Evolutionary conservation across 768 basidiomycete species (phyloP).

Genomic region (Coprinopsis marcescibilis): DNA sequence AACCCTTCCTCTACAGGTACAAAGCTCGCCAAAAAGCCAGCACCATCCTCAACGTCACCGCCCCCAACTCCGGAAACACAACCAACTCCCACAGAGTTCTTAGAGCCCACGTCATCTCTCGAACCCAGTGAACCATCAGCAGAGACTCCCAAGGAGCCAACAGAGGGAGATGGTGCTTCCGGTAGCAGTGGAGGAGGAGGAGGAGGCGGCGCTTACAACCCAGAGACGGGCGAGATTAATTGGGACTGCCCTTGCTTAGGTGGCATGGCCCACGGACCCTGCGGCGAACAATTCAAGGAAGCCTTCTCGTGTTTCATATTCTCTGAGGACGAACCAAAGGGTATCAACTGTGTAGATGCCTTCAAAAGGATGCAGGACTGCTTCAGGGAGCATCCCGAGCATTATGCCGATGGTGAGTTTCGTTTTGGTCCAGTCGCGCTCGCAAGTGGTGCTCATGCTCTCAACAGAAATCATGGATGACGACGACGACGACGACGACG

Average conservation of each 20-base stretch:
- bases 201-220: constrained; percentile 86
- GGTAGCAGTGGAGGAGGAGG: constrained; percentile 16
- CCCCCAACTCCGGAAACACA: constrained; percentile 15
- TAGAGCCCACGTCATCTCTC: background rate
- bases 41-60: constrained; percentile 3
- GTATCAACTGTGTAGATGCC: constrained; percentile 95
- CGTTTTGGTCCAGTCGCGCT: background rate
- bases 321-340: constrained; percentile 94
- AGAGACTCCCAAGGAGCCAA: no score
- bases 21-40: background rate
- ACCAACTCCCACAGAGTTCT: constrained; percentile 13
- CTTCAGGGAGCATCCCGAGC: constrained; percentile 92
- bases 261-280: constrained; percentile 97
- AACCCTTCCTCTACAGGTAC: background rate
- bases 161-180: constrained; percentile 10
- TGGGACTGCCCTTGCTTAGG: constrained; percentile 99
- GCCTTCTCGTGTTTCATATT: constrained; percentile 97
- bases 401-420: constrained; percentile 86
- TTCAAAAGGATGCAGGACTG: constrained; percentile 98
- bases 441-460: background rate
- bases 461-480: constrained; percentile 61
- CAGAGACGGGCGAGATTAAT: constrained; percentile 97
- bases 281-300: constrained; percentile 86
- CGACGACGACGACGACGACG: constrained; percentile 46
- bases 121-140: no score